phyloP scores from a whole-genome alignment of 2,329 filamentous ascomycete genomes.

The Fusarium heterosporum region DNA sequence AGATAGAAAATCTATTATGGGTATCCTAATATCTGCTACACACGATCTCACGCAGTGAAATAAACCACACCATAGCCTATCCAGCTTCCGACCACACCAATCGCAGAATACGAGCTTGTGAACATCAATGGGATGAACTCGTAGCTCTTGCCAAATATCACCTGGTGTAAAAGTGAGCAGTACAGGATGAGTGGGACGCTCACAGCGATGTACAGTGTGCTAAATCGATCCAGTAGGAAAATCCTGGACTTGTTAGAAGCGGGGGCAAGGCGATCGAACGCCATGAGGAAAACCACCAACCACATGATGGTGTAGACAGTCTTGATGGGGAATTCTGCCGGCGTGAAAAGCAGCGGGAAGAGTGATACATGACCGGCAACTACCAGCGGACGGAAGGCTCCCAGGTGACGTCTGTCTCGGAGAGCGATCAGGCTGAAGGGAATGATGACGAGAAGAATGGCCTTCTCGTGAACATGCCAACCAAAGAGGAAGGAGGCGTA shows the following conservation, averaged over 20 bases:
- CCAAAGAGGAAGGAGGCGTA: slow-evolving; percentile 98
- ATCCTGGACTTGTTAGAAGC: slow-evolving; percentile 83
- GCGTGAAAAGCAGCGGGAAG: slow-evolving; percentile 92
- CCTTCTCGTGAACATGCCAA: slow-evolving; percentile 99
- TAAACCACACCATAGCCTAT: slow-evolving; percentile 94
- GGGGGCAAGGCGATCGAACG: slow-evolving; percentile 88
- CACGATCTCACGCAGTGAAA: slow-evolving; percentile 66
- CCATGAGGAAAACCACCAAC: slow-evolving; percentile 86
- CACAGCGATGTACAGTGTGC: slow-evolving; percentile 87
- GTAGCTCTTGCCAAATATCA: slow-evolving; percentile 84
- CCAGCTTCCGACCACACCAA: slow-evolving; percentile 97
- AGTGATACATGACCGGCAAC: slow-evolving; percentile 95
- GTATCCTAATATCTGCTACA: slow-evolving; percentile 38
- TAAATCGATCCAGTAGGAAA: slow-evolving; percentile 92
- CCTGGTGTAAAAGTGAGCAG: slow-evolving; percentile 83
- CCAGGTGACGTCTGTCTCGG: slow-evolving; percentile 88
- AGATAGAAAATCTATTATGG: slow-evolving; percentile 37
- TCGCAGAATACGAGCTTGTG: slow-evolving; percentile 90
- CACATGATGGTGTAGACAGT: slow-evolving; percentile 92
- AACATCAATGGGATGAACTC: slow-evolving; percentile 98
- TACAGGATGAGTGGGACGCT: slow-evolving; percentile 92
- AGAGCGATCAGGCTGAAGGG: slow-evolving; percentile 94
- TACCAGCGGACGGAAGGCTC: slow-evolving; percentile 90
- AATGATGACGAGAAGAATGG: slow-evolving; percentile 91
- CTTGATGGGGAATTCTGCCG: slow-evolving; percentile 93